These are phyloP conservation scores for Botryotinia narcissicola DNA, from an alignment of 2,329 filamentous ascomycete species.

Conservation along the genomic window DNA sequence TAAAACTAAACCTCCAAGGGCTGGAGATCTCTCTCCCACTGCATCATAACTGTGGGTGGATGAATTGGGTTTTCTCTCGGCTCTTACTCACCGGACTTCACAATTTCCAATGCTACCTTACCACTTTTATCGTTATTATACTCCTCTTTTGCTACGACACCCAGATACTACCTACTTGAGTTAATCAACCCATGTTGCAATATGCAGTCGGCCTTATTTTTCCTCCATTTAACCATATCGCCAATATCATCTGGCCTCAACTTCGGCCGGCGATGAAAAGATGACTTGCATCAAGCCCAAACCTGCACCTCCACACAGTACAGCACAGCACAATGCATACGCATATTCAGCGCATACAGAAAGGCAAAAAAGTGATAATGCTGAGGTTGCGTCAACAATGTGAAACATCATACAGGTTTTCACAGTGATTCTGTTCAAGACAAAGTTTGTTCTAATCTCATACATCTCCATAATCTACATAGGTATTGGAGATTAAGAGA, in stretches of 20 bases:
- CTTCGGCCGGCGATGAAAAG: conserved; percentile 17
- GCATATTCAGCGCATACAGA: conserved; percentile 22
- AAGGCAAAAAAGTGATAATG: conserved; percentile 10
- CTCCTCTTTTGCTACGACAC: not conserved
- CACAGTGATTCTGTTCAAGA: conserved; percentile 1
- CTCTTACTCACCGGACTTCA: not conserved
- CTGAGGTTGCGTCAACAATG: conserved; percentile 11
- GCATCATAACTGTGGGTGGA: conserved; percentile 4
- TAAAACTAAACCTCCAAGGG: not conserved
- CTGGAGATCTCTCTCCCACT: not conserved
- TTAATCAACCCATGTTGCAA: not conserved
- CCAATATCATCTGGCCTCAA: conserved; percentile 16
- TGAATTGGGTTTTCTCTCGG: not conserved
- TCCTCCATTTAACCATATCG: not conserved
- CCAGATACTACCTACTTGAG: conserved; percentile 10
- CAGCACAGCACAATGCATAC: conserved; percentile 17
- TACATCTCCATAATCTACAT: conserved; percentile 13
- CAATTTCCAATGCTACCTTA: conserved; percentile 1
- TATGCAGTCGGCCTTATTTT: conserved; percentile 14
- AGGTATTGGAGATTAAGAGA: conserved; percentile 18
- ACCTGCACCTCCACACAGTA: conserved; percentile 11
- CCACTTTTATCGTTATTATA: not conserved
- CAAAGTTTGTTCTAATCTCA: conserved; percentile 5
- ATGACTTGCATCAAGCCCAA: conserved; percentile 22
- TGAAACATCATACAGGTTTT: conserved; percentile 17